These are phyloP conservation scores for Naegleria lovaniensis DNA, from an alignment of 208 protist genomes.

Conservation along the genomic window DNA sequence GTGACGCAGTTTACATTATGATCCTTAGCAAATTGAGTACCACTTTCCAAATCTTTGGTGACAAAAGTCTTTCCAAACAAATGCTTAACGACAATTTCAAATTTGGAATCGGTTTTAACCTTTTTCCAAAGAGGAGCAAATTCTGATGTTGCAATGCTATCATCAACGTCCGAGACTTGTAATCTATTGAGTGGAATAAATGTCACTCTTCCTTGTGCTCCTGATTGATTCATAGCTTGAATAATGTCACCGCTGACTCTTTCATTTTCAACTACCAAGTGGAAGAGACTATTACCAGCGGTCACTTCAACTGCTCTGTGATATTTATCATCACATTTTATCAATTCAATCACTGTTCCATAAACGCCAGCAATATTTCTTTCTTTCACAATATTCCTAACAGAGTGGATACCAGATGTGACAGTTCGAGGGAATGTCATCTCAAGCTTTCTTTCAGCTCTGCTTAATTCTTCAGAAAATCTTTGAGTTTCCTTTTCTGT, in stretches of 20 bases:
- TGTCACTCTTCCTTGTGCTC: slow-evolving; percentile 80
- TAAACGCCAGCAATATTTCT: slow-evolving; percentile 65
- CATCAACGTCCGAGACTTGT: background rate
- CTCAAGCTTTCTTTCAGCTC: slow-evolving; percentile 34
- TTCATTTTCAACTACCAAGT: slow-evolving; percentile 95
- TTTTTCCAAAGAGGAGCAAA: background rate
- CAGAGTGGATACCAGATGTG: slow-evolving; percentile 30
- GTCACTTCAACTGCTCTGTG: slow-evolving; percentile 85
- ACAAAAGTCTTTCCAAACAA: slow-evolving; percentile 89
- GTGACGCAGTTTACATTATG: slow-evolving; percentile 87
- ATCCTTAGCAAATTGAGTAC: slow-evolving; percentile 52
- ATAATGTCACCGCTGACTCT: slow-evolving; percentile 76
- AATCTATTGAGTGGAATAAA: slow-evolving; percentile 94
- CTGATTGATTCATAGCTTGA: slow-evolving; percentile 72
- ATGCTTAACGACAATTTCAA: slow-evolving; percentile 65
- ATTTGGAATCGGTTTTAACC: slow-evolving; percentile 36
- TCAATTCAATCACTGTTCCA: slow-evolving; percentile 90
- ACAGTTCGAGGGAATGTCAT: slow-evolving; percentile 23
- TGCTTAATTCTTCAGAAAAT: slow-evolving; percentile 30
- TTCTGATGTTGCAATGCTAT: background rate
- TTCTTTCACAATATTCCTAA: slow-evolving; percentile 37
- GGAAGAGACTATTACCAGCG: slow-evolving; percentile 87
- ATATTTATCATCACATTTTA: slow-evolving; percentile 73
- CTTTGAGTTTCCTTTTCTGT: slow-evolving; percentile 39
- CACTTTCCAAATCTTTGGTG: slow-evolving; percentile 70